These are phyloP conservation scores for Lathyrus sativus DNA, from an alignment of 306 rosid genomes.

Conservation along the genomic window DNA sequence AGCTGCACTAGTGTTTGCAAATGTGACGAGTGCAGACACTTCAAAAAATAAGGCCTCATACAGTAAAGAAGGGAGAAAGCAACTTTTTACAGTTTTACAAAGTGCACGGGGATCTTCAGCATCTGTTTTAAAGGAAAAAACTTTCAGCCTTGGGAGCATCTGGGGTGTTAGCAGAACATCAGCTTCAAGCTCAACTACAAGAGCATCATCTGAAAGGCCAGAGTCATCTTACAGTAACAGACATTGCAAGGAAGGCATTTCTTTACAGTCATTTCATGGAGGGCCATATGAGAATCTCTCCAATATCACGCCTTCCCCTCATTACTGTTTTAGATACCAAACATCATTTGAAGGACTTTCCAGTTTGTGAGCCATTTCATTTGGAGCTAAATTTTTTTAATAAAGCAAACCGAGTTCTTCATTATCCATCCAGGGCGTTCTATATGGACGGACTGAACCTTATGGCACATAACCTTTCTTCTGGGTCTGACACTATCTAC, in stretches of 20 bases:
- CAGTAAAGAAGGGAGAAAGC: slow-evolving; percentile 94
- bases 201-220: slow-evolving; percentile 85
- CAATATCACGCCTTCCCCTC: slow-evolving; percentile 95
- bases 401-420: slow-evolving; percentile 91
- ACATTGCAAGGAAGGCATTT: slow-evolving; percentile 95
- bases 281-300: slow-evolving; percentile 86
- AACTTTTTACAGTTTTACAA: slow-evolving; percentile 92
- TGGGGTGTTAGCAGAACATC: slow-evolving; percentile 95
- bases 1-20: slow-evolving; percentile 82
- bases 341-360: slow-evolving; percentile 85
- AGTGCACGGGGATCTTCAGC: no score
- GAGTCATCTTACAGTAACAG: slow-evolving; percentile 73
- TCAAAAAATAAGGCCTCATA: slow-evolving; percentile 74
- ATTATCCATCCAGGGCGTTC: slow-evolving; percentile 88
- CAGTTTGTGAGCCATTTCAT: slow-evolving; percentile 89
- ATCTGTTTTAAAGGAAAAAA: slow-evolving; percentile 89
- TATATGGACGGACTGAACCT: slow-evolving; percentile 80
- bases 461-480: slow-evolving; percentile 75
- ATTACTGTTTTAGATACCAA: slow-evolving; percentile 71
- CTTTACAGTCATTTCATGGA: slow-evolving; percentile 98
- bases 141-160: slow-evolving; percentile 90
- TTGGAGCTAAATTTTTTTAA: slow-evolving; percentile 93
- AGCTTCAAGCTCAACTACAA: slow-evolving; percentile 95
- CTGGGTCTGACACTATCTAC: slow-evolving; percentile 78
- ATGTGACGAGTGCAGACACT: slow-evolving; percentile 69